phyloP scores from a whole-genome alignment of 73 alveolate species.

The Stentor roeselii region DNA sequence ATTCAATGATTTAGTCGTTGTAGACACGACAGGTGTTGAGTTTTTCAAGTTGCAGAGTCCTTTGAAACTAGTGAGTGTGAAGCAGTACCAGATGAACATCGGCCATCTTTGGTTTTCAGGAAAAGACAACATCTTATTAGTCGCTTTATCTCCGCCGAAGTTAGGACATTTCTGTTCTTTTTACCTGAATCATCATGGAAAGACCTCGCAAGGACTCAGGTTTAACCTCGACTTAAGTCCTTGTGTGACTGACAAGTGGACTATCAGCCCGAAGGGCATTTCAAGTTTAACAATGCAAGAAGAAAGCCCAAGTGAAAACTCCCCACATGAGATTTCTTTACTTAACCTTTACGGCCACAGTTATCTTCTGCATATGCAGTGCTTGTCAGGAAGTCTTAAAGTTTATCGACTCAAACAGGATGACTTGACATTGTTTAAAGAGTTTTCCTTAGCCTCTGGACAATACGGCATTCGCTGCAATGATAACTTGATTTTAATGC shows the following conservation, averaged over 20 bases:
- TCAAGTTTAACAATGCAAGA: not conserved
- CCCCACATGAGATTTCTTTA: not conserved
- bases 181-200: not conserved
- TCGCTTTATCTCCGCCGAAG: slow-evolving; percentile 16
- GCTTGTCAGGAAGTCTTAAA: not conserved
- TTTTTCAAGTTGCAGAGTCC: not conserved
- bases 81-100: not conserved
- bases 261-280: not conserved
- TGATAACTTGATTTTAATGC: not conserved
- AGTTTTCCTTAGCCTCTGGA: not conserved
- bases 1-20: not conserved
- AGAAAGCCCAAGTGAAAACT: not conserved
- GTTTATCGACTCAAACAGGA: not conserved
- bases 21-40: not conserved
- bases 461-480: not conserved
- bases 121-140: not conserved
- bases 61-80: not conserved
- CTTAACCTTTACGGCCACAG: not conserved
- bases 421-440: not conserved
- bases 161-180: not conserved
- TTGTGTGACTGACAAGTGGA: slow-evolving; percentile 16
- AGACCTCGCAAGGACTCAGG: slow-evolving; percentile 1
- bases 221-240: not conserved
- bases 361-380: not conserved
- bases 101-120: slow-evolving; percentile 8